These are phyloP conservation scores for Ophiosphaerella herpotricha DNA, from an alignment of 2,329 filamentous ascomycete genomes.

Conservation along the genomic window DNA sequence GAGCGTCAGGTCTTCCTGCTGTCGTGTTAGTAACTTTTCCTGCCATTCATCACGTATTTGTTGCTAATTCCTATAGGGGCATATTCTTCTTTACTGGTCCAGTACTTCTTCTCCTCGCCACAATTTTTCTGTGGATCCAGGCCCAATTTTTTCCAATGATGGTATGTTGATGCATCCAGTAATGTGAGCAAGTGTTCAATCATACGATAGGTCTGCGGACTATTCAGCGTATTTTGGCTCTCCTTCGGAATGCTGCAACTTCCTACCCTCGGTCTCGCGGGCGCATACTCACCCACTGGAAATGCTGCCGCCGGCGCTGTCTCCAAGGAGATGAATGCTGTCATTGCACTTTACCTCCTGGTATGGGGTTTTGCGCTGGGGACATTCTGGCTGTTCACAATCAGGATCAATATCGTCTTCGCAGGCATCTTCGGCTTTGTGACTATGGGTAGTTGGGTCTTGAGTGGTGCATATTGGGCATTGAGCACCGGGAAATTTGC, in stretches of 20 bases:
- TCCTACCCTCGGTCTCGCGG: conserved; percentile 54
- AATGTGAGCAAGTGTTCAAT: too few relatives aligned
- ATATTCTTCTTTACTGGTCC: conserved; percentile 54
- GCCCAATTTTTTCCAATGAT: conserved; percentile 51
- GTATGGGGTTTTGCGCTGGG: conserved; percentile 60
- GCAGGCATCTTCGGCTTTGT: conserved; percentile 56
- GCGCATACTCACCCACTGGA: conserved; percentile 49
- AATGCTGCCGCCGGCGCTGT: conserved; percentile 51
- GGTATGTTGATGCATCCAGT: conserved; percentile 16
- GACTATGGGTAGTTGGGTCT: conserved; percentile 51
- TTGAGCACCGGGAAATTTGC: conserved; percentile 51
- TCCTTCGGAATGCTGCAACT: conserved; percentile 58
- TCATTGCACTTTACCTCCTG: conserved; percentile 56
- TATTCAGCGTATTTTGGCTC: conserved; percentile 58
- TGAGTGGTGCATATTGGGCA: conserved; percentile 57
- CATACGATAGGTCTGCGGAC: conserved; percentile 45
- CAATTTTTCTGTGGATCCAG: conserved; percentile 58
- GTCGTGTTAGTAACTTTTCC: conserved; percentile 30
- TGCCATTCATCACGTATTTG: neutral
- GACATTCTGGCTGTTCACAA: conserved; percentile 58
- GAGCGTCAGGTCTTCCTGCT: conserved; percentile 42
- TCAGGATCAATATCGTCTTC: conserved; percentile 58
- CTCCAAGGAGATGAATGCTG: conserved; percentile 55
- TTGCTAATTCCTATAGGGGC: conserved; percentile 21
- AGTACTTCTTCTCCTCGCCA: conserved; percentile 52